Evolutionary conservation across 495 filamentous ascomycete species (phyloP), one percentile per base, ranked within the genome.

Genomic region (Xanthoparmelia taractica): DNA sequence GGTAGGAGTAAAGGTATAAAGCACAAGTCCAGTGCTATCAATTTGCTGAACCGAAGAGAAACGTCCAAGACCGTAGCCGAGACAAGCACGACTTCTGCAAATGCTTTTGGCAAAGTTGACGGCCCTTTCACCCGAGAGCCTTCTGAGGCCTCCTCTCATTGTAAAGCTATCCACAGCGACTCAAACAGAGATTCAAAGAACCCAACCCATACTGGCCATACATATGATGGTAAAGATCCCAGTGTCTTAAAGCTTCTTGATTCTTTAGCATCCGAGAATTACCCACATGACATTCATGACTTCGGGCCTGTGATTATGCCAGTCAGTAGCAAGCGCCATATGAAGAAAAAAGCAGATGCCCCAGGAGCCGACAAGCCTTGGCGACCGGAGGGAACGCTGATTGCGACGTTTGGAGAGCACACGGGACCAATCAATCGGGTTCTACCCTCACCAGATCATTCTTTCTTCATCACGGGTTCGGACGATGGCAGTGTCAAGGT

Each of bases 401-500:
- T 97, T 18, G 89, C 91, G 8, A 88, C 87, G 0, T 93, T 97
- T 69, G 85, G 89, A 1, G 95, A 97, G 71, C 95, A 99, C 70
- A 84, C 79, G 18, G 90, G 80, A 3, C 82, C 90, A 27, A 84
- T 97, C 67, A 96, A 90, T 67, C 83, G 92, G 8, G 84, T 97
- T 18, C 79, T 89, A 8, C 81, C 91, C 29, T 85, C 93, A 3
- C 90, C 95, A 11, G 95, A 97, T 72, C 95, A 99, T 73, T 77
- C 83, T 5, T 99, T 99, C 77, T 99, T 99, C 73, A 81, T 94
- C 34, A 97, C 93, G 0, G 94, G 82, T 8, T 92, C 92, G 17
- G 92, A 97, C 73, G 95, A 99, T 75, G 89, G 92, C 13, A 87
- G 82, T 20, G 90, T 96, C 47, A 95, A 90, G 68, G 81, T 99